A percentile compares a stretch with the other conserved stretches of the same genome.
Evolutionary conservation across 2,329 filamentous ascomycete genomes (phyloP).

Genomic region (Pestalotiopsis sp.): DNA sequence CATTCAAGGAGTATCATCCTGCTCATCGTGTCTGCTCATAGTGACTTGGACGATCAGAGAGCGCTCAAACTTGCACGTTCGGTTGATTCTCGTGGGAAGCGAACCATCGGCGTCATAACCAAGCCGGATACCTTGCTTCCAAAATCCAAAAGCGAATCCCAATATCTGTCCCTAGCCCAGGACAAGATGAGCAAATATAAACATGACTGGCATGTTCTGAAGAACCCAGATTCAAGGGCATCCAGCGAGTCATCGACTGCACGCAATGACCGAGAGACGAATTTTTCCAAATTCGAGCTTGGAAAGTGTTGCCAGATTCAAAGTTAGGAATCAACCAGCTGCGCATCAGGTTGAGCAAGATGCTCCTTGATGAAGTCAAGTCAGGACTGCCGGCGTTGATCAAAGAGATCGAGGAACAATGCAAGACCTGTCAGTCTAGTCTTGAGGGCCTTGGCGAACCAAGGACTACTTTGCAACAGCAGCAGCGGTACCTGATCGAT

Average conservation of each 20-base stretch:
- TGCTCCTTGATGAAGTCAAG: constrained; percentile 50
- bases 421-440: constrained; percentile 32
- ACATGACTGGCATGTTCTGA: constrained; percentile 56
- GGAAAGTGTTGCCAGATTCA: constrained; percentile 27
- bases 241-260: constrained; percentile 25
- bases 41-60: constrained; percentile 60
- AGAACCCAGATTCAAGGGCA: constrained; percentile 45
- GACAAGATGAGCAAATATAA: constrained; percentile 49
- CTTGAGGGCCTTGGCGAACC: constrained; percentile 51
- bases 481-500: constrained; percentile 47
- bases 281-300: too few species aligned
- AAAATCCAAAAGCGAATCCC: constrained; percentile 40
- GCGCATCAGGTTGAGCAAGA: constrained; percentile 47
- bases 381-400: constrained; percentile 47
- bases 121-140: constrained; percentile 43
- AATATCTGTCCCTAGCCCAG: constrained; percentile 42
- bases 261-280: constrained; percentile 40
- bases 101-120: constrained; percentile 53
- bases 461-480: constrained; percentile 46
- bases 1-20: constrained; percentile 60
- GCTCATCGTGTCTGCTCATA: constrained; percentile 57
- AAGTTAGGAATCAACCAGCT: constrained; percentile 51
- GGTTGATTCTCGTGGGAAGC: constrained; percentile 31
- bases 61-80: constrained; percentile 51
- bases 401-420: constrained; percentile 40